Evolutionary conservation across 2,329 filamentous ascomycete species (phyloP).

Genomic region (Cryphonectria radicalis): DNA sequence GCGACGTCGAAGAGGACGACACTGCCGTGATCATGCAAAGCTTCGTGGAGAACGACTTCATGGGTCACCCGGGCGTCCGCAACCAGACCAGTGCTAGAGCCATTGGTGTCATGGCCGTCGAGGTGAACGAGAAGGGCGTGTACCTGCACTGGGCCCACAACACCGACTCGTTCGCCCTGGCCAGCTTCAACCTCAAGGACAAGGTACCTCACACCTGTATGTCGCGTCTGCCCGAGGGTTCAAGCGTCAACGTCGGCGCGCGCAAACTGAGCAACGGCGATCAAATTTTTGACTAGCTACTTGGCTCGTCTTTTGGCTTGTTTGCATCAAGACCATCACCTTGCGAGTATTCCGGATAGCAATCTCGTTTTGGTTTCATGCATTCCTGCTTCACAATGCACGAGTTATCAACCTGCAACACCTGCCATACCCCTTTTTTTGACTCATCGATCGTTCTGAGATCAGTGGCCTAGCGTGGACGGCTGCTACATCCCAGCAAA

Average conservation of each 20-base stretch:
- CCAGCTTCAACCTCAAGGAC: constrained; percentile 85
- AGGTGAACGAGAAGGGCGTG: constrained; percentile 76
- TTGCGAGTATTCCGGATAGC: not conserved
- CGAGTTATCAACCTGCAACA: not conserved
- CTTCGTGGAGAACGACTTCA: constrained; percentile 89
- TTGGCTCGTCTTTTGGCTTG: not conserved
- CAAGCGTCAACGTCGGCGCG: constrained; percentile 59
- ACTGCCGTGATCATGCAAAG: constrained; percentile 73
- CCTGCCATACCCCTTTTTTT: not conserved
- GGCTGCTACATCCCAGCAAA: not conserved
- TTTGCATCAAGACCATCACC: not conserved
- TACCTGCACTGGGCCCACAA: constrained; percentile 96
- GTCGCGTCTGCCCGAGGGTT: constrained; percentile 69
- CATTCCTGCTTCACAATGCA: not conserved
- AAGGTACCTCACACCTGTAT: constrained; percentile 79
- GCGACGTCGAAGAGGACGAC: constrained; percentile 62
- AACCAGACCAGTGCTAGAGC: constrained; percentile 82
- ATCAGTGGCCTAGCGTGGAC: constrained; percentile 8
- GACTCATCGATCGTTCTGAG: not conserved
- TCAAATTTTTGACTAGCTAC: not conserved
- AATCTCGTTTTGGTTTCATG: not conserved
- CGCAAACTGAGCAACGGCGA: constrained; percentile 47
- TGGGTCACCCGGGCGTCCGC: constrained; percentile 84
- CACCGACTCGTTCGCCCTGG: constrained; percentile 84
- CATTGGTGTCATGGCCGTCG: constrained; percentile 89